These are phyloP conservation scores for Leucaena leucocephala DNA, from an alignment of 306 rosid species.

Conservation along the genomic window DNA sequence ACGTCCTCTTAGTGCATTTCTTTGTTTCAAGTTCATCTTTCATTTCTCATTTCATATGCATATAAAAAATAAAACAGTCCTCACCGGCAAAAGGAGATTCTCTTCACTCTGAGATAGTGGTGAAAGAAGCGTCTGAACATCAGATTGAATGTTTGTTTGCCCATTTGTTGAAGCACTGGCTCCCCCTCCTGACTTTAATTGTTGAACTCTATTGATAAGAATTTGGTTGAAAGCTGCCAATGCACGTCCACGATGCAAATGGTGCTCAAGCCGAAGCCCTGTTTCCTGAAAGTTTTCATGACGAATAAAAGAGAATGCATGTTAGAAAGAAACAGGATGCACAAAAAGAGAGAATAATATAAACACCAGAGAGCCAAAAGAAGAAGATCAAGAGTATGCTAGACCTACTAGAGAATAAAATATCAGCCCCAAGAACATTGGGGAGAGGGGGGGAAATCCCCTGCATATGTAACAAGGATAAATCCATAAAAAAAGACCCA, in stretches of 20 bases:
- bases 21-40: constrained; percentile 29
- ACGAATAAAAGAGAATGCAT: not conserved
- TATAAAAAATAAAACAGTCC: constrained; percentile 33
- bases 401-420: constrained; percentile 1
- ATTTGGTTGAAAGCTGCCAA: constrained; percentile 84
- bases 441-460: not conserved
- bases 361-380: constrained; percentile 15
- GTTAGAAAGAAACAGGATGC: constrained; percentile 25
- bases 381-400: not conserved
- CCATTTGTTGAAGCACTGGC: constrained; percentile 49
- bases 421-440: not conserved
- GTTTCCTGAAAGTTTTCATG: constrained; percentile 56
- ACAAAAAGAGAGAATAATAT: not conserved
- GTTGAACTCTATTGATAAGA: constrained; percentile 72
- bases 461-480: not conserved
- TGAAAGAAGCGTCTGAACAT: constrained; percentile 84
- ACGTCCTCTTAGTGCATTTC: constrained; percentile 16
- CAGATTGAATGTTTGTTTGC: constrained; percentile 78
- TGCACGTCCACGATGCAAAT: constrained; percentile 92
- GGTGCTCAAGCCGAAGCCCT: constrained; percentile 88
- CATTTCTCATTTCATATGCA: constrained; percentile 19
- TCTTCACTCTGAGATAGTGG: constrained; percentile 72
- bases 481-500: not conserved
- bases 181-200: constrained; percentile 66
- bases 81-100: constrained; percentile 77